A percentile compares a stretch with the other conserved stretches of the same genome.
These are phyloP conservation scores for Mycena albidolilacea DNA, from an alignment of 768 basidiomycete species.

Conservation along the genomic window DNA sequence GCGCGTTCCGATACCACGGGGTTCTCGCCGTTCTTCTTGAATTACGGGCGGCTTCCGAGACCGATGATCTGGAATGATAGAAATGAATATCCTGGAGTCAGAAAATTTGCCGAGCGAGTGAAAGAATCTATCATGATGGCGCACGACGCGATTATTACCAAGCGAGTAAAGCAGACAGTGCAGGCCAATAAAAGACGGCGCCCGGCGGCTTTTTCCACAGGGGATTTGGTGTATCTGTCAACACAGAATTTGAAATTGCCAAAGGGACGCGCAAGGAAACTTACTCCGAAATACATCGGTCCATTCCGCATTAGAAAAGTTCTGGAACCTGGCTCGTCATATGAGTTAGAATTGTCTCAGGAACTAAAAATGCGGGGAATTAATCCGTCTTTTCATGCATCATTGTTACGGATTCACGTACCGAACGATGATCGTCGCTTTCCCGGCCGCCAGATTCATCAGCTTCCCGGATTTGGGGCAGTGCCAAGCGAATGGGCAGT, in stretches of 20 bases:
- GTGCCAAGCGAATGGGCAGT: too few species aligned
- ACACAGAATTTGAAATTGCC: constrained; percentile 41
- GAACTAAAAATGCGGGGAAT: too few species aligned
- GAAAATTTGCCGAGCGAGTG: constrained; percentile 25
- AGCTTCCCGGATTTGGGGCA: too few species aligned
- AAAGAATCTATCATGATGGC: constrained; percentile 44
- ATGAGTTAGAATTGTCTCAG: too few species aligned
- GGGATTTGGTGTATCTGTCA: constrained; percentile 47
- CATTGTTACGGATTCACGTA: too few species aligned
- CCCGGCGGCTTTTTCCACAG: constrained; percentile 39
- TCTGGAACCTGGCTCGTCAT: constrained; percentile 32
- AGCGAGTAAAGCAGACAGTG: constrained; percentile 45
- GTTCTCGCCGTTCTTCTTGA: too few species aligned
- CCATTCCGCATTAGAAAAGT: constrained; percentile 38
- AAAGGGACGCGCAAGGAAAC: constrained; percentile 47
- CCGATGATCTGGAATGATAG: too few species aligned
- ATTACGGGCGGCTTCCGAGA: too few species aligned
- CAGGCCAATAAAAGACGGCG: constrained; percentile 42
- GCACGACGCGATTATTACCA: constrained; percentile 45
- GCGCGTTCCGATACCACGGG: too few species aligned
- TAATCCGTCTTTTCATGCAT: too few species aligned
- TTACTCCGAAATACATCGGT: constrained; percentile 48
- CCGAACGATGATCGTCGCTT: too few species aligned
- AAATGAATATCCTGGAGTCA: not conserved
- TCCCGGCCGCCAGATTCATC: too few species aligned